Base-by-base conservation (phyloP, 169 alveolate species). In the Cryptosporidium sp. region DNA sequence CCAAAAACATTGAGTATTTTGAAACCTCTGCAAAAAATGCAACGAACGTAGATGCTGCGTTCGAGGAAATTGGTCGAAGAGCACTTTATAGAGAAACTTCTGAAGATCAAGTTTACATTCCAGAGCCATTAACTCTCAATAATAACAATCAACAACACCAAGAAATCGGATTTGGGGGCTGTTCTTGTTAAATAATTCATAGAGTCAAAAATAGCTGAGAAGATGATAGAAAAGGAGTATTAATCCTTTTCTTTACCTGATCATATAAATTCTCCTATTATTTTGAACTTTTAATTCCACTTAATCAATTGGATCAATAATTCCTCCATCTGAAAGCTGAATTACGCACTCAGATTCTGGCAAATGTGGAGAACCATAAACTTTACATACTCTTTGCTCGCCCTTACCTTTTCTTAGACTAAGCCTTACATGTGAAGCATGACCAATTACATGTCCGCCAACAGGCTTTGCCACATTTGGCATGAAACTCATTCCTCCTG, bases 391-490 rank as follows among this genome's bases (percentile, higher is more conserved):
- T 84, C 99, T 94, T 87, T 96, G 97, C 71, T 98, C 99, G 31
- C 98, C 98, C 85, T 97, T 95, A 6, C 99, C 99, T 85, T 97
- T 98, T 84, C 99, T 96, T 31, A 97, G 92, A 70, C 97, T 94
- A 7, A 98, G 93, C 75, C 99, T 95, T 0, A 98, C 96, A 50
- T 98, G 96, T 9, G 99, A 96, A 21, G 99, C 99, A 92, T 98
- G 99, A 29, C 99, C 99, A 92, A 98, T 96, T 68, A 98, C 98
- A 93, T 98, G 99, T 0, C 99, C 99, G 9, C 99, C 99, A 55
- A 97, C 96, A 14, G 99, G 98, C 86, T 96, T 96, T 91, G 95
- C 96, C 39, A 95, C 92, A 93, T 96, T 96, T 26, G 97, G 97
- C 52, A 95, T 94, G 62, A 94, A 96, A 93, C 97, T 95, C 86